These are phyloP conservation scores for Esteya vermicola DNA, from an alignment of 2,329 filamentous ascomycete species.

Conservation along the genomic window DNA sequence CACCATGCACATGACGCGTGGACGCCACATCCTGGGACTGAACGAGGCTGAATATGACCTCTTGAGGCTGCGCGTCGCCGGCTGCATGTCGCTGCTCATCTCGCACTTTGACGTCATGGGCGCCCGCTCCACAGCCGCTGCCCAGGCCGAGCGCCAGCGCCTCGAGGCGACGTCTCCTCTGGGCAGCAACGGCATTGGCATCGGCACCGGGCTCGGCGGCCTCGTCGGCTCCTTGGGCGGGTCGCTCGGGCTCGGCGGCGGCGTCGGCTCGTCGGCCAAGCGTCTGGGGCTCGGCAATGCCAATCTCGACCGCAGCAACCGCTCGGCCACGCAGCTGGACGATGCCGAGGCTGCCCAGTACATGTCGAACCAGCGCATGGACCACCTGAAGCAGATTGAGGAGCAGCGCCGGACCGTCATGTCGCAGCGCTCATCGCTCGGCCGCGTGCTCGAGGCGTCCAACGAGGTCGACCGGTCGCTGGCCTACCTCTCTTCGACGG, in stretches of 20 bases:
- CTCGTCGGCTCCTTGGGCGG: no score
- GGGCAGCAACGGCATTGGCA: slow-evolving; percentile 32
- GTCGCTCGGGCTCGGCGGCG: no score
- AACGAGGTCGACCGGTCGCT: slow-evolving; percentile 94
- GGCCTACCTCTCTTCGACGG: slow-evolving; percentile 83
- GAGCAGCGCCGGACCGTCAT: slow-evolving; percentile 64
- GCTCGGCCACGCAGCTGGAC: slow-evolving; percentile 33
- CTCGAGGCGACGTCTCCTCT: slow-evolving; percentile 75
- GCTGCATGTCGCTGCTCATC: slow-evolving; percentile 93
- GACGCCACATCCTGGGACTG: slow-evolving; percentile 82
- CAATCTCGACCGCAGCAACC: no score
- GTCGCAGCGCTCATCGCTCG: slow-evolving; percentile 73
- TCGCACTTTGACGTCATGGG: slow-evolving; percentile 99
- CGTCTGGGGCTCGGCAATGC: no score
- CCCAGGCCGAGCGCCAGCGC: slow-evolving; percentile 82
- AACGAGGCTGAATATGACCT: slow-evolving; percentile 76
- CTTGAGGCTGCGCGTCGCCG: slow-evolving; percentile 75
- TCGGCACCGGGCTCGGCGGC: no score
- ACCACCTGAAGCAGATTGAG: slow-evolving; percentile 63
- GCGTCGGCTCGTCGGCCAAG: no score
- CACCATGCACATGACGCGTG: slow-evolving; percentile 92
- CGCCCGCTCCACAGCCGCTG: slow-evolving; percentile 80
- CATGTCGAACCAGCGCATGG: slow-evolving; percentile 62
- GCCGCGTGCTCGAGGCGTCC: slow-evolving; percentile 80
- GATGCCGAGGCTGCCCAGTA: slow-evolving; percentile 74